Base-by-base conservation (phyloP, 306 rosid genomes). In the Citrullus mucosospermus region DNA sequence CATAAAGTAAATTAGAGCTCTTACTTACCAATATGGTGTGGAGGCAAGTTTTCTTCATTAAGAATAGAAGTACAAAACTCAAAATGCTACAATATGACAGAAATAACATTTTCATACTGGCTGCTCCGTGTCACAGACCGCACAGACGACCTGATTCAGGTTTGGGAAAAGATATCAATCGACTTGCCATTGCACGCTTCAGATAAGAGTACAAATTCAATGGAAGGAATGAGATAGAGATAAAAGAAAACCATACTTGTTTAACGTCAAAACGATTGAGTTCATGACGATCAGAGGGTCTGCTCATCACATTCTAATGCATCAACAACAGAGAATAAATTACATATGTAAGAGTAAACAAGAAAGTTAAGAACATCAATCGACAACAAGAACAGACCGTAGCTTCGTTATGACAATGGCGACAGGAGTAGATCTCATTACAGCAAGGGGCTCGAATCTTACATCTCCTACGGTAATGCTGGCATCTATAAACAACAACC, bases 91-190 rank as follows among this genome's bases (percentile, higher is more conserved):
- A 57, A 59, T 39, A 78, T 2, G 65, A 18, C 28, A 72, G 25
- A 71, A 48, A 66, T 36, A 70, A 60, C 57, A 73, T 70, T 84
- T 85, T 65, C 91, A 18, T 66, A 96, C 97, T 56, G 96, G 97
- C 79, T 96, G 99, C 90, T 95, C 99, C 62, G 99, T 88, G 84
- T 92, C 99, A 80, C 99, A 96, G 81, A 91, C 97, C 25, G 96
- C 79, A 81, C 98, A 95, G 83, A 95, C 88, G 77, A 95, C 96
- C 98, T 95, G 93, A 83, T 86, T 84, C 81, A 20, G 51, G 84
- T 32, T 12, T 53, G 46, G 17, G 28, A 50, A 74, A 32, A 53
- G 30, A 74, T 53, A 53, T 74, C 61, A 50, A 51, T 53, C 8
- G 41, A 32, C 78, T 12, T 14, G 78, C 8, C 46, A 54, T 53